phyloP scores from a whole-genome alignment of 2,329 filamentous ascomycete genomes.

The Calonectria pseudoturangicola region DNA sequence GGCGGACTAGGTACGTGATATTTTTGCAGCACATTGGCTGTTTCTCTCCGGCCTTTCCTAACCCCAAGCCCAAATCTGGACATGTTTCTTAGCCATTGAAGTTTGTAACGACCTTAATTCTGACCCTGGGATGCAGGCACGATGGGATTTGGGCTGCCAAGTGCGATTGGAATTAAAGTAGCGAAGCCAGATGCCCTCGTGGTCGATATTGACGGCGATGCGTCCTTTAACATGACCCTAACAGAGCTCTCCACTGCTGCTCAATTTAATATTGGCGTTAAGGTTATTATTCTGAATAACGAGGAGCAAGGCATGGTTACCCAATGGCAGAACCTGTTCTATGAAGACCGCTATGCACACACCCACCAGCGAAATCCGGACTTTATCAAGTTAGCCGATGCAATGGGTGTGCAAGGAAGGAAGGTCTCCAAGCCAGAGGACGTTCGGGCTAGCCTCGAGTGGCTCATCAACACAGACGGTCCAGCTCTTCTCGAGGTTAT shows the following conservation, averaged over 20 bases:
- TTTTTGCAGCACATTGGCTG: neutral
- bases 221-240: conserved; percentile 99
- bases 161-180: conserved; percentile 96
- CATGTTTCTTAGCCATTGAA: too few species aligned
- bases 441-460: conserved; percentile 85
- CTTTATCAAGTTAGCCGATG: conserved; percentile 93
- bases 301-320: conserved; percentile 99
- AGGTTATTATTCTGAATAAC: conserved; percentile 97
- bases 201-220: conserved; percentile 97
- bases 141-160: conserved; percentile 96
- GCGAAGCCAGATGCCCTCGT: conserved; percentile 85
- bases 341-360: conserved; percentile 93
- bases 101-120: too few species aligned
- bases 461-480: conserved; percentile 91
- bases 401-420: conserved; percentile 89
- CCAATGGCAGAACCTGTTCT: conserved; percentile 98
- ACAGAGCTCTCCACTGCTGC: conserved; percentile 94
- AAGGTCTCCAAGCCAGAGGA: conserved; percentile 85
- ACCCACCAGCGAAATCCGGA: conserved; percentile 97
- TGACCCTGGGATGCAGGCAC: conserved; percentile 87
- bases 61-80: too few species aligned
- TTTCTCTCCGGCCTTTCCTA: too few species aligned
- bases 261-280: conserved; percentile 97
- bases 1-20: conserved; percentile 12
- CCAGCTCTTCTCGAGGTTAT: conserved; percentile 94